These are phyloP conservation scores for Lipomyces yarrowii DNA, from an alignment of 1,139 yeast genomes.

Conservation along the genomic window DNA sequence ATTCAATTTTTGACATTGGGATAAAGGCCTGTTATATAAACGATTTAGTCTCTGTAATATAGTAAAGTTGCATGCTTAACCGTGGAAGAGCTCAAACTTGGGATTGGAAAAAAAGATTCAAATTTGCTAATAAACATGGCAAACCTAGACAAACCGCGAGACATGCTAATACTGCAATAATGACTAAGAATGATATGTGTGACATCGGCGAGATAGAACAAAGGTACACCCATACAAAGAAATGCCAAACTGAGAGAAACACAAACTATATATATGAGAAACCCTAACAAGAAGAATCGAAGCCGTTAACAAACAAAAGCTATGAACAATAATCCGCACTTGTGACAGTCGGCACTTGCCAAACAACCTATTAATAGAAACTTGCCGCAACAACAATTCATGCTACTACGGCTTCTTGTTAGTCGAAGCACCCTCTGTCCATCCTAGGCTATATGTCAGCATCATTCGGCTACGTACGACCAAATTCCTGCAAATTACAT, in stretches of 20 bases:
- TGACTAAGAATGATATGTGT: conserved; percentile 1
- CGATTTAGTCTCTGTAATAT: not conserved
- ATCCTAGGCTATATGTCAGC: not conserved
- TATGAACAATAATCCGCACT: conserved; percentile 2
- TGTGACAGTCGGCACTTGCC: not conserved
- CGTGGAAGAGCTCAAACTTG: not conserved
- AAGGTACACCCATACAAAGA: conserved; percentile 7
- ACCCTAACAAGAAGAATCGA: not conserved
- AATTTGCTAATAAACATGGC: not conserved
- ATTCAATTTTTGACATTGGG: not conserved
- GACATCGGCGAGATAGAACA: conserved; percentile 7
- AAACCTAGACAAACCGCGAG: conserved; percentile 10
- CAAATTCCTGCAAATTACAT: not conserved
- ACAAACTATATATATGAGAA: not conserved
- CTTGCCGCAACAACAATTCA: not conserved
- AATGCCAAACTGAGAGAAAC: not conserved
- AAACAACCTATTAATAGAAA: not conserved
- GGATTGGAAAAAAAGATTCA: not conserved
- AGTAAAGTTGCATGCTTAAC: not conserved
- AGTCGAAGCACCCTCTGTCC: not conserved
- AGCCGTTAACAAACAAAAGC: conserved; percentile 1
- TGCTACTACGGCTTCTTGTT: not conserved
- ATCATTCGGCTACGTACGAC: not conserved
- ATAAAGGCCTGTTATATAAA: not conserved
- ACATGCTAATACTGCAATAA: conserved; percentile 2